A percentile compares a stretch with the other conserved stretches of the same genome.
Conservation (phyloP, 208 protist genomes). For the Phytomonas serpens region DNA sequence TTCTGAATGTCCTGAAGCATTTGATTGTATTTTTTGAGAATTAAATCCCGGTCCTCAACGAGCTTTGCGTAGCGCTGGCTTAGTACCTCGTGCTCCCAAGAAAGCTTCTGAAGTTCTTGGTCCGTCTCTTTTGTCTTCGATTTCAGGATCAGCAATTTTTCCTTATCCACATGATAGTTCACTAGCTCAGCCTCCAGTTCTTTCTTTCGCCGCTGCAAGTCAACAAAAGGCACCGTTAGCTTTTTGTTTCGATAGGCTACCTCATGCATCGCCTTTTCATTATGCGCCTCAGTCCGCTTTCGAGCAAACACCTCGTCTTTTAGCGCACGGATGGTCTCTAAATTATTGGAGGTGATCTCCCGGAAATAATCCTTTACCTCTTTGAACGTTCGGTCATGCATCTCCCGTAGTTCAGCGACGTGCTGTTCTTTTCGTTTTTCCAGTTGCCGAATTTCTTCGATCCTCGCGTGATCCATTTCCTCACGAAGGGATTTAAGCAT, state of each 20-base stretch:
- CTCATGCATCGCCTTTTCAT: conserved; percentile 97
- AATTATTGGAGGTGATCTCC: conserved; percentile 97
- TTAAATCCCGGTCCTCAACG: conserved; percentile 92
- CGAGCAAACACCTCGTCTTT: conserved; percentile 95
- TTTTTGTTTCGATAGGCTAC: conserved; percentile 95
- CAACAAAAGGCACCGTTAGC: conserved; percentile 93
- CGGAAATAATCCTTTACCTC: conserved; percentile 98
- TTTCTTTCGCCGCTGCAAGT: conserved; percentile 88
- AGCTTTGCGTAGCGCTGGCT: conserved; percentile 89
- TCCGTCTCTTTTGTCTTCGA: conserved; percentile 60
- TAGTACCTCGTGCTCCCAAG: conserved; percentile 96
- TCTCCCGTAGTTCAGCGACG: conserved; percentile 91
- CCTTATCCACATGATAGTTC: conserved; percentile 88
- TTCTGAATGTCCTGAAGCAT: conserved; percentile 95
- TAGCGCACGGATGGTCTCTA: conserved; percentile 97
- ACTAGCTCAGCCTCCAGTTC: conserved; percentile 86
- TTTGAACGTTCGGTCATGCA: conserved; percentile 94
- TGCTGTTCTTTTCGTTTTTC: conserved; percentile 95
- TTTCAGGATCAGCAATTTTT: conserved; percentile 79
- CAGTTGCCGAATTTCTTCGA: conserved; percentile 92
- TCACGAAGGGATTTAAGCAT: conserved; percentile 86
- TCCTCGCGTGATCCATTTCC: conserved; percentile 88
- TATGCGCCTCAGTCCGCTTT: conserved; percentile 92
- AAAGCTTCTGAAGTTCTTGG: conserved; percentile 85
- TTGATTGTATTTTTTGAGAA: conserved; percentile 92